Conservation (phyloP, 2,329 filamentous ascomycete genomes). For the Diaporthe destruens region DNA sequence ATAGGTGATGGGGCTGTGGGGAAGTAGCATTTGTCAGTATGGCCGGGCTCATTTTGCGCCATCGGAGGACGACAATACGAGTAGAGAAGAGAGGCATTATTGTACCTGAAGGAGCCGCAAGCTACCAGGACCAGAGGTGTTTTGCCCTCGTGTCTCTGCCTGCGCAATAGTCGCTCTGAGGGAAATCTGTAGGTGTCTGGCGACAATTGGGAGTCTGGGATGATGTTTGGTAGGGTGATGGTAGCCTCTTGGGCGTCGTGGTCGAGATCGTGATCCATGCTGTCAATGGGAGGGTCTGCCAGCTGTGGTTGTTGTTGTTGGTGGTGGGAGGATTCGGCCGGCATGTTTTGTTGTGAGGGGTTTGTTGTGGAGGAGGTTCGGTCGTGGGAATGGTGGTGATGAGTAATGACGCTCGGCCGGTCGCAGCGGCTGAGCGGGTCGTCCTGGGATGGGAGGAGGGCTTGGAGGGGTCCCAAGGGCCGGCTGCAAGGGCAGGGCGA, state of each 20-base stretch:
- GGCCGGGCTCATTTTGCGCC: not conserved
- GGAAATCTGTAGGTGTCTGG: constrained; percentile 48
- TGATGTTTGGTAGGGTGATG: constrained; percentile 31
- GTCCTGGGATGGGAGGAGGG: not conserved
- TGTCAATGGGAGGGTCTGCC: constrained; percentile 1
- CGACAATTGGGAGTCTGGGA: constrained; percentile 39
- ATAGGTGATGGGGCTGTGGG: constrained; percentile 46
- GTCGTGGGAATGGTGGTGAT: not conserved
- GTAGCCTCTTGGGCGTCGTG: constrained; percentile 26
- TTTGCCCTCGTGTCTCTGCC: constrained; percentile 46
- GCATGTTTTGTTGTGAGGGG: not conserved
- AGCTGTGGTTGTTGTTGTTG: not conserved
- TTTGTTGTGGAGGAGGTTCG: not conserved
- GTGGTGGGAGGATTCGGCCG: constrained; percentile 7
- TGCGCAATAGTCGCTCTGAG: constrained; percentile 46
- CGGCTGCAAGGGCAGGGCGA: constrained; percentile 31
- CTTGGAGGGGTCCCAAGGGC: not conserved
- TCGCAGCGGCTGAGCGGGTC: constrained; percentile 7
- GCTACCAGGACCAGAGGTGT: constrained; percentile 53
- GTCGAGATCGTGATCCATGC: constrained; percentile 25
- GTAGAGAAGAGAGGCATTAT: constrained; percentile 9
- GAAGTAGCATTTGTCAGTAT: constrained; percentile 28
- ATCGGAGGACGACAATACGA: not conserved
- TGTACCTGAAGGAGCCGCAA: constrained; percentile 52
- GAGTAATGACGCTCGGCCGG: constrained; percentile 24